Evolutionary conservation across 176 grass and related monocot species (phyloP).

Genomic region (Themeda triandra): DNA sequence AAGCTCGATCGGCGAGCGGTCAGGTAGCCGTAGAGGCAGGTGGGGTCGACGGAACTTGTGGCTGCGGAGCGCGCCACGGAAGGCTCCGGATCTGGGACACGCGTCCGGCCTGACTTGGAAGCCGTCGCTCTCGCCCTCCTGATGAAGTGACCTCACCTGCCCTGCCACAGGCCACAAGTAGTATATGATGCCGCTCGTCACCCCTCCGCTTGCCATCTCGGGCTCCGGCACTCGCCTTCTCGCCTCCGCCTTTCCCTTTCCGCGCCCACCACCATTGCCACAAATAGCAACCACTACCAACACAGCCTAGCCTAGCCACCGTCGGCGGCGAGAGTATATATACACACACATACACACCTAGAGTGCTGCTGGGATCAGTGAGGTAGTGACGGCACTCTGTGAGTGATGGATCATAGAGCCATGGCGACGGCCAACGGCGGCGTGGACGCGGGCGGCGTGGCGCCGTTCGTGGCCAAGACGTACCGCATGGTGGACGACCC

Average conservation of each 20-base stretch:
- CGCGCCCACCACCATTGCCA: background rate
- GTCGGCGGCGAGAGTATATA: background rate
- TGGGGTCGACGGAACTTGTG: background rate
- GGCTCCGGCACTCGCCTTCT: background rate
- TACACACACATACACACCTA: background rate
- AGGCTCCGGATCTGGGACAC: slow-evolving; percentile 28
- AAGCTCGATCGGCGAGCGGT: no score
- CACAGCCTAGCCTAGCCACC: background rate
- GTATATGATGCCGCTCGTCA: background rate
- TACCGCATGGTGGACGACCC: slow-evolving; percentile 85
- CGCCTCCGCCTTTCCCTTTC: background rate
- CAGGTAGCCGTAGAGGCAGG: no score
- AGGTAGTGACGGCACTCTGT: background rate
- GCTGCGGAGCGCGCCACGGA: slow-evolving; percentile 23
- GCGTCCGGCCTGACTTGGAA: slow-evolving; percentile 47
- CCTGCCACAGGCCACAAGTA: accelerated
- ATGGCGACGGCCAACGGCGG: background rate
- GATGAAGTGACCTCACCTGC: no score
- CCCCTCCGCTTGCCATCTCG: slow-evolving; percentile 35
- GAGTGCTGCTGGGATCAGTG: background rate
- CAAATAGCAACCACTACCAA: background rate
- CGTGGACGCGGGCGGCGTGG: slow-evolving; percentile 21
- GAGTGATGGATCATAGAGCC: background rate
- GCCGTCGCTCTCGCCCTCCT: slow-evolving; percentile 38
- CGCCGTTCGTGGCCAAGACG: slow-evolving; percentile 83